Conservation (phyloP, 176 grass and related monocot genomes). For the Saccharum spontaneum region DNA sequence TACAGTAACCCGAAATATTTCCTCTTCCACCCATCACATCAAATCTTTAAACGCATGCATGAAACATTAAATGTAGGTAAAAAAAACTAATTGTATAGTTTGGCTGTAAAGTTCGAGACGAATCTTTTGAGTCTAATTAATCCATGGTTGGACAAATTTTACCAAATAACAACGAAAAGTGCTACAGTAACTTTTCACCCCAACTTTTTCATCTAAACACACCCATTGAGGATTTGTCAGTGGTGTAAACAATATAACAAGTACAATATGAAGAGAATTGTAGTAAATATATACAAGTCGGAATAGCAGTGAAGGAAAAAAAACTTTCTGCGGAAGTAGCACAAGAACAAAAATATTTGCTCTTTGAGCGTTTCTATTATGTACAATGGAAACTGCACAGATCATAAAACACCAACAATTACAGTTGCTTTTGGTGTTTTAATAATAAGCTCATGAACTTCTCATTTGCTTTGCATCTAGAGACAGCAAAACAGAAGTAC, state of each 20-base stretch:
- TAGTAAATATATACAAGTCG: not conserved
- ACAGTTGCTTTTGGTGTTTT: constrained; percentile 8
- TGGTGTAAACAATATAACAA: not conserved
- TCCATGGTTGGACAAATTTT: too few relatives aligned
- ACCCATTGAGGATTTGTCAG: not conserved
- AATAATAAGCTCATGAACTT: not conserved
- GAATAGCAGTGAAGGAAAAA: not conserved
- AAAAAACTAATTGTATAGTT: too few relatives aligned
- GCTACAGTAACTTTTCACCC: too few relatives aligned
- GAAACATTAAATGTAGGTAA: too few relatives aligned
- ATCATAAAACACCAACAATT: constrained; percentile 22
- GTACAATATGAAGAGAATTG: too few relatives aligned
- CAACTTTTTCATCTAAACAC: too few relatives aligned
- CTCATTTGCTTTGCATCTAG: not conserved
- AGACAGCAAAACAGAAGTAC: not conserved
- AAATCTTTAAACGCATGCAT: too few relatives aligned
- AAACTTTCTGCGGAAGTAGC: not conserved
- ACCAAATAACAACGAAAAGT: too few relatives aligned
- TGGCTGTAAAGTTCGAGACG: too few relatives aligned
- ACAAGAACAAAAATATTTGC: not conserved
- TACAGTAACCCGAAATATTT: too few relatives aligned
- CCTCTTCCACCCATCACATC: too few relatives aligned
- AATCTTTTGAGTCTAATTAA: too few relatives aligned
- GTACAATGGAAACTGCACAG: not conserved
- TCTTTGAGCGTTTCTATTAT: not conserved